Base-by-base conservation (phyloP, 441 rosid genomes). In the Erysimum cheiri region DNA sequence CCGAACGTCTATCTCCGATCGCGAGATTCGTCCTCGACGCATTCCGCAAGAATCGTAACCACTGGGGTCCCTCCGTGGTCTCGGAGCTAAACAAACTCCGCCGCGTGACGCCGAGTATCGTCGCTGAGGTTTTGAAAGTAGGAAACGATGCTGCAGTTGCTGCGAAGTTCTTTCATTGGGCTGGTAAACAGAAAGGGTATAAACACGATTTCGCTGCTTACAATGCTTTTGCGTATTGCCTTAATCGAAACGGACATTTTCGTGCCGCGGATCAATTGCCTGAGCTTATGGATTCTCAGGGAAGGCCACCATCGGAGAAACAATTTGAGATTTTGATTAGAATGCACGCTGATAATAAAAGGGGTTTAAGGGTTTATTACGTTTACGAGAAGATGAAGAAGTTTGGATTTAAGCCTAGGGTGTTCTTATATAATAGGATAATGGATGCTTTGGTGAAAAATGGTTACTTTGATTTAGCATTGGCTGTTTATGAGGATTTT, bases 241-340 rank as follows among this genome's bases (percentile, higher is more conserved):
- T 94, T 75, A 84, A 90, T 46, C 79, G 93, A 44, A 83, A 77
- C 29, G 74, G 82, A 19, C 55, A 80, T 62, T 87, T 80, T 62
- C 93, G 98, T 5, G 92, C 93, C 0, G 99, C 97, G 0, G 99
- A 94, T 78, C 92, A 90, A 80, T 65, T 92, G 55, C 96, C 93
- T 0, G 98, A 92, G 79, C 57, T 94, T 57, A 92, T 94, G 98
- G 84, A 83, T 40, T 86, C 96, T 0, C 94, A 94, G 32, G 98
- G 99, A 39, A 87, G 84, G 57, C 83, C 80, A 0, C 98, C 97
- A 0, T 79, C 82, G 3, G 98, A 92, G 78, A 90, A 92, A 60
- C 97, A 94, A 46, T 94, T 94, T 40, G 94, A 94, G 74, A 94
- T 94, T 72, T 78, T 94, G 82, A 94, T 92, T 54, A 84, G 99